These are phyloP conservation scores for Waltiozyma sp. DNA, from an alignment of 1,139 yeast genomes.

Conservation along the genomic window DNA sequence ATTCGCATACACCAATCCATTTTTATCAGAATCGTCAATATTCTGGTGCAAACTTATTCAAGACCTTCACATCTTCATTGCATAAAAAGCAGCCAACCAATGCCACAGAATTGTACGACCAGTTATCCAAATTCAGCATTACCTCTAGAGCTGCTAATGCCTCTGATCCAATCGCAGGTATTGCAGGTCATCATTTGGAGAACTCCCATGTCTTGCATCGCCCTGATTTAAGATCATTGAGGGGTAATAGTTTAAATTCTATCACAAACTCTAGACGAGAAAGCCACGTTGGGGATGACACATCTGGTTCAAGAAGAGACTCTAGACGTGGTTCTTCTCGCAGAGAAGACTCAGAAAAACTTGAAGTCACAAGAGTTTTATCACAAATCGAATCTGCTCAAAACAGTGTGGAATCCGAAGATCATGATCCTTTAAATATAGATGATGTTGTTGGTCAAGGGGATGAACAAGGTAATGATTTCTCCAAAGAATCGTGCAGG, in stretches of 20 bases:
- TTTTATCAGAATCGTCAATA: not conserved
- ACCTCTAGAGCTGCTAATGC: constrained; percentile 29
- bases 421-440: not conserved
- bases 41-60: constrained; percentile 7
- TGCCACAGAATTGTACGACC: constrained; percentile 21
- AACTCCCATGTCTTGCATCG: constrained; percentile 4
- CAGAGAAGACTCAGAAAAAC: not conserved
- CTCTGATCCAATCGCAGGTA: constrained; percentile 34
- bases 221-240: constrained; percentile 4
- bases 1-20: not conserved
- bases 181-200: constrained; percentile 14
- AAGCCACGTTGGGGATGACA: not conserved
- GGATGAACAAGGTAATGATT: not conserved
- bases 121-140: constrained; percentile 26
- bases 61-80: constrained; percentile 15
- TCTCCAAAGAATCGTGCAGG: not conserved
- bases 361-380: not conserved
- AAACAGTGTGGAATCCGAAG: not conserved
- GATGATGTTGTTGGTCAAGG: not conserved
- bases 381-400: not conserved
- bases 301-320: not conserved
- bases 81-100: constrained; percentile 14
- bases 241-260: constrained; percentile 1
- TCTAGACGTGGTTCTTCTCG: not conserved
- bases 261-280: not conserved